Evolutionary conservation across 768 basidiomycete species (phyloP).

Genomic region (Suillus clintonianus): DNA sequence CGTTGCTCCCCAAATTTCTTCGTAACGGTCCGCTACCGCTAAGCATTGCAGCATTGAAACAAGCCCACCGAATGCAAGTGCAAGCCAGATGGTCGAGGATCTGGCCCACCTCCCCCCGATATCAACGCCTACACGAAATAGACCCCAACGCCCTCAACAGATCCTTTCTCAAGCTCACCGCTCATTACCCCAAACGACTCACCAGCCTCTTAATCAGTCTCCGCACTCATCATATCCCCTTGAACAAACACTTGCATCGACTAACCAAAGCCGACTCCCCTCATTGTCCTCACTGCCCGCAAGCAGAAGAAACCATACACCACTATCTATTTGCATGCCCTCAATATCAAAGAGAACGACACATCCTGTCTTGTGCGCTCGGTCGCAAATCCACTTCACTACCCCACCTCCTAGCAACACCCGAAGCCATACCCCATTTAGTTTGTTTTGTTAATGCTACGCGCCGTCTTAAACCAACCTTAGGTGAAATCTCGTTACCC

Average conservation of each 20-base stretch:
- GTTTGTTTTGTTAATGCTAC: too few relatives aligned
- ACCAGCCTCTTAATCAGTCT: constrained; percentile 32
- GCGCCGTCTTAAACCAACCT: too few relatives aligned
- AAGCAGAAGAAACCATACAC: constrained; percentile 24
- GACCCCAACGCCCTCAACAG: not conserved
- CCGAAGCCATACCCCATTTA: too few relatives aligned
- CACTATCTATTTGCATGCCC: constrained; percentile 35
- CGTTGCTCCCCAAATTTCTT: not conserved
- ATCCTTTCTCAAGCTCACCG: constrained; percentile 2
- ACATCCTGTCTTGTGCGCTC: too few relatives aligned
- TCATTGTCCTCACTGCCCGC: constrained; percentile 26
- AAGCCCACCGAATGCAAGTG: not conserved
- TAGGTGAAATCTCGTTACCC: too few relatives aligned
- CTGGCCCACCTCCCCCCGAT: constrained; percentile 2
- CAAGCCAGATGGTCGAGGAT: not conserved
- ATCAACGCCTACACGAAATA: not conserved
- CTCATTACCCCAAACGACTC: constrained; percentile 10
- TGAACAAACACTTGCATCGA: constrained; percentile 30
- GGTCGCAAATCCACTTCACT: too few relatives aligned
- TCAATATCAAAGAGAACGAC: too few relatives aligned
- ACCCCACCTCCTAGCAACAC: too few relatives aligned
- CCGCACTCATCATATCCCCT: constrained; percentile 30
- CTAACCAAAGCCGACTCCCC: constrained; percentile 25
- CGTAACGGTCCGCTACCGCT: not conserved
- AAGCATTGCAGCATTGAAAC: not conserved